A percentile compares a stretch with the other conserved stretches of the same genome.
phyloP scores from a whole-genome alignment of 2,329 filamentous ascomycete species.

The Alternaria novae-zelandiae region DNA sequence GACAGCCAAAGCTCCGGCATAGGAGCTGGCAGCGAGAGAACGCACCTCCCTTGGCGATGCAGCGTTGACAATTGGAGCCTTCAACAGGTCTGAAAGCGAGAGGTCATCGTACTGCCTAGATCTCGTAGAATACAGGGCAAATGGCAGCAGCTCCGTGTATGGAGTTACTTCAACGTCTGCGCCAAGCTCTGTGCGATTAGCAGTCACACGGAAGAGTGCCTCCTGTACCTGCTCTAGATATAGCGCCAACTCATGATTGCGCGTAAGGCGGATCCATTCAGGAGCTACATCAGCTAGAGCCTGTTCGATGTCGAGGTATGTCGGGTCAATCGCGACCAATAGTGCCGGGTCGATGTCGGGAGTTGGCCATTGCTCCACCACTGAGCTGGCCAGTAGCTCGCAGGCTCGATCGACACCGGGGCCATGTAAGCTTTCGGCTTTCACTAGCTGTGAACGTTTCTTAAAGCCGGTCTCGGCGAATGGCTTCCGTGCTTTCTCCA shows the following conservation, averaged over 20 bases:
- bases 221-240: slow-evolving; percentile 56
- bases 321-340: slow-evolving; percentile 31
- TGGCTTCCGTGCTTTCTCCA: slow-evolving; percentile 36
- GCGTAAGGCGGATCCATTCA: slow-evolving; percentile 58
- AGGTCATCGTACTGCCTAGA: slow-evolving; percentile 1
- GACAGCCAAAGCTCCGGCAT: not conserved
- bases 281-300: slow-evolving; percentile 52
- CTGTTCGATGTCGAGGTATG: slow-evolving; percentile 43
- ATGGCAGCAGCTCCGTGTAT: not conserved
- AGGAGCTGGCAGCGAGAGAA: not conserved
- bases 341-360: slow-evolving; percentile 37
- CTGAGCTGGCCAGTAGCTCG: slow-evolving; percentile 47
- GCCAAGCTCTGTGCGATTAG: not conserved
- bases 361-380: slow-evolving; percentile 51
- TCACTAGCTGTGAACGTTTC: slow-evolving; percentile 32
- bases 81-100: slow-evolving; percentile 1
- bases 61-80: not conserved
- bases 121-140: not conserved
- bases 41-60: not conserved
- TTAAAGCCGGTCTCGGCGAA: slow-evolving; percentile 37
- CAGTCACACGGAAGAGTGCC: slow-evolving; percentile 20
- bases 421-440: slow-evolving; percentile 32
- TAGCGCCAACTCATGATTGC: slow-evolving; percentile 55
- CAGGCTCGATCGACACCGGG: slow-evolving; percentile 39
- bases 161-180: not conserved